These are phyloP conservation scores for Cercophora sp. DNA, from an alignment of 495 filamentous ascomycete genomes.

Conservation along the genomic window DNA sequence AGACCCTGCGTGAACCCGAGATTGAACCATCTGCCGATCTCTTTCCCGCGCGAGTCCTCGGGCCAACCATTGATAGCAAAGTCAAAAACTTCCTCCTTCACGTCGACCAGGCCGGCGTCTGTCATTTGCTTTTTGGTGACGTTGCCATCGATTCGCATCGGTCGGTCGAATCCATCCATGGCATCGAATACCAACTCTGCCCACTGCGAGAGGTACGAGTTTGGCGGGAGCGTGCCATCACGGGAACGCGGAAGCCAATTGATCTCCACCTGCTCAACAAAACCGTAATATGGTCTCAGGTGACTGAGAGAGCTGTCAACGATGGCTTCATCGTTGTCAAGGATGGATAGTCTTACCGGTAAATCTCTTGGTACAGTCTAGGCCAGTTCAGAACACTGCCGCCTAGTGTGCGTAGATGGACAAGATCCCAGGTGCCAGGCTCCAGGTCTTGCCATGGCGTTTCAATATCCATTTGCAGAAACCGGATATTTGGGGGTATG, in stretches of 20 bases:
- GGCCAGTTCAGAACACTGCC: constrained; percentile 76
- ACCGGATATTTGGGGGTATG: constrained; percentile 66
- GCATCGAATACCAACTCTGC: constrained; percentile 64
- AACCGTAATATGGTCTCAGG: constrained; percentile 71
- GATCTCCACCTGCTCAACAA: constrained; percentile 90
- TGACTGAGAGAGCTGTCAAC: constrained; percentile 48
- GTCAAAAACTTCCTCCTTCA: constrained; percentile 68
- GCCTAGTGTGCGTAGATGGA: constrained; percentile 76
- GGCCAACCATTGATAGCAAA: constrained; percentile 81
- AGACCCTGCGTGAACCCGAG: constrained; percentile 69
- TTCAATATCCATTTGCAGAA: constrained; percentile 75
- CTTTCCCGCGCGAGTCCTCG: constrained; percentile 59
- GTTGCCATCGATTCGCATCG: constrained; percentile 61
- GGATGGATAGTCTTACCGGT: constrained; percentile 30
- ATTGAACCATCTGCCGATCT: constrained; percentile 82
- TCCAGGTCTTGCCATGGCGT: constrained; percentile 68
- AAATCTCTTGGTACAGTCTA: constrained; percentile 65
- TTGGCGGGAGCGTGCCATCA: constrained; percentile 52
- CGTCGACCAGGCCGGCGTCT: constrained; percentile 76
- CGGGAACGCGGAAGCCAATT: constrained; percentile 78
- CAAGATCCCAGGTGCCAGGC: constrained; percentile 75
- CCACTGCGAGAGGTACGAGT: constrained; percentile 58
- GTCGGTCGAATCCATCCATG: constrained; percentile 60
- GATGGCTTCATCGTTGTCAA: too few species aligned
- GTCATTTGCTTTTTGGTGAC: constrained; percentile 60